Percentiles rank a stretch among this genome's conserved stretches.
These are phyloP conservation scores for Candida sonorensis DNA, from an alignment of 805 yeast species.

Conservation along the genomic window DNA sequence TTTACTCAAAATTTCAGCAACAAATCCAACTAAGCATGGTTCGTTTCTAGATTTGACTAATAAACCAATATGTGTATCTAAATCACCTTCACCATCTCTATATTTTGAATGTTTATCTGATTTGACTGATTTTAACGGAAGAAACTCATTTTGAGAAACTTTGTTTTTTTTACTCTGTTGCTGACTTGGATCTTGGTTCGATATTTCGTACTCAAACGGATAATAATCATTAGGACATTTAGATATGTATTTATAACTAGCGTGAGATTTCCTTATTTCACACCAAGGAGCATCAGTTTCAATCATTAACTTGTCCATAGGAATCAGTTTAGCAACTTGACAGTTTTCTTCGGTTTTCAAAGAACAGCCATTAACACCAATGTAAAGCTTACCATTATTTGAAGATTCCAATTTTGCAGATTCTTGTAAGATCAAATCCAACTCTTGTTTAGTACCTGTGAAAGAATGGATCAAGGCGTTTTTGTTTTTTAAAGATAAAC, in stretches of 20 bases:
- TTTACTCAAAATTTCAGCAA: slow-evolving; percentile 62
- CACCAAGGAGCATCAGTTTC: slow-evolving; percentile 99
- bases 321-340: slow-evolving; percentile 58
- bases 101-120: slow-evolving; percentile 32
- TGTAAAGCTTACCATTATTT: slow-evolving; percentile 32
- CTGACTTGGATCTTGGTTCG: background rate
- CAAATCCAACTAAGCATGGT: slow-evolving; percentile 79
- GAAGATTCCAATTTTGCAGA: slow-evolving; percentile 30
- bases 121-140: slow-evolving; percentile 55
- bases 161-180: background rate
- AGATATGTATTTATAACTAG: slow-evolving; percentile 53
- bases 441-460: slow-evolving; percentile 72
- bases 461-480: slow-evolving; percentile 93
- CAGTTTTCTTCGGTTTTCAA: slow-evolving; percentile 71
- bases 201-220: slow-evolving; percentile 26
- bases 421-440: slow-evolving; percentile 41
- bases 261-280: slow-evolving; percentile 80
- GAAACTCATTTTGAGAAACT: slow-evolving; percentile 29
- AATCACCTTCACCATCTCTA: background rate
- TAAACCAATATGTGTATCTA: background rate
- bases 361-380: slow-evolving; percentile 93
- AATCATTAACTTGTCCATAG: slow-evolving; percentile 61
- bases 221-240: slow-evolving; percentile 51
- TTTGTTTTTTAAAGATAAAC: slow-evolving; percentile 23
- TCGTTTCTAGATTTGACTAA: slow-evolving; percentile 84